Base-by-base conservation (phyloP, 495 filamentous ascomycete genomes). In the Penicillium goetzii region DNA sequence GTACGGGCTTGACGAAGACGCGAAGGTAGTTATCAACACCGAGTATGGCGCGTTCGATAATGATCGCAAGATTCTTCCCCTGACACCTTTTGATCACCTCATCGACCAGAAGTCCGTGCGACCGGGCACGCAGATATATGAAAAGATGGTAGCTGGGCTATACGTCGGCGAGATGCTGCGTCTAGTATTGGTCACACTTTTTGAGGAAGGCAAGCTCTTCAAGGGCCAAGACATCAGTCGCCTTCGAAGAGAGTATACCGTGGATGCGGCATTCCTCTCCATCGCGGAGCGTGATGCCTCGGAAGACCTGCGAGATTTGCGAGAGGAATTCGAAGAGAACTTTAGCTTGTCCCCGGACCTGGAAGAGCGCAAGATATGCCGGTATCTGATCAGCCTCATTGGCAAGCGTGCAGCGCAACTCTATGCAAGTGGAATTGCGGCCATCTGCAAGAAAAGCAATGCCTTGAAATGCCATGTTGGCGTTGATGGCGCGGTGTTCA, bases 41-140 rank as follows among this genome's bases (percentile, higher is more conserved):
- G 94, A 97, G 78, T 98, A 92, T 84, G 94, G 94, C 54, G 92
- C 94, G 43, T 97, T 97, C 74, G 94, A 98, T 76, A 97, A 96
- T 74, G 90, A 96, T 71, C 87, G 91, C 76, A 80, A 88, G 51
- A 85, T 97, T 45, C 84, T 97, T 10, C 94, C 93, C 5, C 25
- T 67, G 54, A 73, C 68, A 2, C 56, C 61, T 6, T 74, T 75
- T 55, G 81, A 83, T 58, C 50, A 57, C 0, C 69, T 71, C 19
- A 72, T 83, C 38, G 80, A 83, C 62, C 17, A 62, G 10, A 60
- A 72, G n/a, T 83, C 80, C 1, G 62, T 74, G 0, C 73, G 72
- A 4, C 81, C 79, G 0, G 79, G 76, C 5, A 75, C 79, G 36
- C 81, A 83, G 66, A 69, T 76, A 12, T 83, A 79, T 62, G 78